A percentile compares a stretch with the other conserved stretches of the same genome.
Conservation (phyloP, 345 rosid genomes). For the Salix koriyanagi region DNA sequence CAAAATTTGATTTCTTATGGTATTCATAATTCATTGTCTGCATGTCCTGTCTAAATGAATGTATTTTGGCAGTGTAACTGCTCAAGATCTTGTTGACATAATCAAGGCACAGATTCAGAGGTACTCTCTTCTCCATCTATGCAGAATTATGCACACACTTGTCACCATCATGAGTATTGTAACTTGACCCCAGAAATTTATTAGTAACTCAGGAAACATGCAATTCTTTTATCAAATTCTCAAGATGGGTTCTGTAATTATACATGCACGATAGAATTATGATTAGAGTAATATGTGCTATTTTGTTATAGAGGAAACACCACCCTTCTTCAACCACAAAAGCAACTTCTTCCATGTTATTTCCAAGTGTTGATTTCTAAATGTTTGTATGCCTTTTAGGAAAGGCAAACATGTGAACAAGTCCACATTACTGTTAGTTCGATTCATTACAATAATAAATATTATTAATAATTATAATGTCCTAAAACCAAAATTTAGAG, state of each 20-base stretch:
- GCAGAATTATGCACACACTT: not conserved
- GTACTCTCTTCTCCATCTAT: constrained; percentile 32
- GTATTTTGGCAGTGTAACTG: constrained; percentile 63
- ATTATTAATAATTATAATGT: not conserved
- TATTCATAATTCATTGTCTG: not conserved
- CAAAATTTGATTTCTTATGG: not conserved
- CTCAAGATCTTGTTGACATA: constrained; percentile 89
- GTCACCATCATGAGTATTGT: not conserved
- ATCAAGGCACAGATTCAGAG: constrained; percentile 90
- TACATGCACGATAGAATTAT: not conserved
- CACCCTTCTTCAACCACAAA: not conserved
- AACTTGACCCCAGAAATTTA: not conserved
- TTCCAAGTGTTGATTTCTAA: not conserved
- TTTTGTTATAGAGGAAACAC: not conserved
- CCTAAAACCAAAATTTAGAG: not conserved
- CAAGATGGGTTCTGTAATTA: not conserved
- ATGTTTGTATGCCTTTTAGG: not conserved
- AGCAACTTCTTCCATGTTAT: not conserved
- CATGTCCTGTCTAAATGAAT: constrained; percentile 7
- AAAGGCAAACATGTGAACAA: not conserved
- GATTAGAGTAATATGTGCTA: not conserved
- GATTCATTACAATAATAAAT: not conserved
- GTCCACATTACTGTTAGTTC: not conserved
- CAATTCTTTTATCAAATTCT: not conserved
- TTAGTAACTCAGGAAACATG: not conserved